Evolutionary conservation across 192 early-diverging fungal genomes (phyloP).

Genomic region (Kappamyces sp.): DNA sequence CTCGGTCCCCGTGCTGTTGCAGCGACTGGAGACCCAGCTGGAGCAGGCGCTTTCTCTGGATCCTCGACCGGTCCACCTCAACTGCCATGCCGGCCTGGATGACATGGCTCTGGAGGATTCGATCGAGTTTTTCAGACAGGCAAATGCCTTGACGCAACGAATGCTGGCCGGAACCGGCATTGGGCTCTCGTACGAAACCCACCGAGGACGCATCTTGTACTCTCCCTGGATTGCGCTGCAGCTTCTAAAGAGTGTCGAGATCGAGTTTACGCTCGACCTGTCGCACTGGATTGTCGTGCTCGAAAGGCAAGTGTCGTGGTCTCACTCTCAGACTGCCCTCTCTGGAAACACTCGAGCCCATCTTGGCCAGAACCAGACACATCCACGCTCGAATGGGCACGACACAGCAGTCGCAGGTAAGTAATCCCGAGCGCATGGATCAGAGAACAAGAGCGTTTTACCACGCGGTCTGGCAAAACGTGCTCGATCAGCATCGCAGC

Average conservation of each 20-base stretch:
- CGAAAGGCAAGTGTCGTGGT: constrained; percentile 1
- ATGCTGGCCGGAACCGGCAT: constrained; percentile 3
- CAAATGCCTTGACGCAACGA: background rate
- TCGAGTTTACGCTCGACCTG: constrained; percentile 11
- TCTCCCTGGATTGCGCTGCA: constrained; percentile 18
- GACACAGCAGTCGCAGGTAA: constrained; percentile 14
- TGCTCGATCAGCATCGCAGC: too few species aligned
- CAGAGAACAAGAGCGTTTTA: too few species aligned
- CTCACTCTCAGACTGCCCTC: background rate
- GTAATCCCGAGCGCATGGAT: too few species aligned
- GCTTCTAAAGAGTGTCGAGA: background rate
- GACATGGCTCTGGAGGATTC: constrained; percentile 7
- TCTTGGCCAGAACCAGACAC: constrained; percentile 13
- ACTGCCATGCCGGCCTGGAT: constrained; percentile 17
- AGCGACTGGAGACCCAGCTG: constrained; percentile 2
- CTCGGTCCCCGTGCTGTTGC: background rate
- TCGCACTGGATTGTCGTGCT: constrained; percentile 24
- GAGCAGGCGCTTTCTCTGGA: background rate
- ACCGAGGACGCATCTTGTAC: constrained; percentile 19
- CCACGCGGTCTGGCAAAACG: too few species aligned
- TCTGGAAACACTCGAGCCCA: constrained; percentile 9
- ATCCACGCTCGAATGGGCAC: constrained; percentile 21
- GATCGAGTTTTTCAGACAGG: constrained; percentile 2
- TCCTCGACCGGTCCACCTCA: constrained; percentile 12
- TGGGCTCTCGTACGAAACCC: constrained; percentile 17